Conservation (phyloP, 225 moss, liverwort and hornwort species). For the Bryoerythrophyllum caledonicum region DNA sequence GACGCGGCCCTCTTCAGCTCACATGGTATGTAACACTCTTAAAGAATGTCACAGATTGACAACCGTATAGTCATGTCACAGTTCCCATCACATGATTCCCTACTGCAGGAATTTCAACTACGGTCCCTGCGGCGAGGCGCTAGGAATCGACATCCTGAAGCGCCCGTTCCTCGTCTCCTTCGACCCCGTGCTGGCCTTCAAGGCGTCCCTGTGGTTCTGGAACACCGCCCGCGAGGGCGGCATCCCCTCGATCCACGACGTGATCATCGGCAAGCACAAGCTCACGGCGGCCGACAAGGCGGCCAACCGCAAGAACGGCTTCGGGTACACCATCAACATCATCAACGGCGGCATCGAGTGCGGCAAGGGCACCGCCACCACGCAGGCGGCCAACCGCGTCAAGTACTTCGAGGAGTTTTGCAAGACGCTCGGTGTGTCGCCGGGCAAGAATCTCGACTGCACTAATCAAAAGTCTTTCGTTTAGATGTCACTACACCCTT, state of each 20-base stretch:
- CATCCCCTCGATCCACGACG: slow-evolving; percentile 60
- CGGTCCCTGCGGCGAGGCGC: slow-evolving; percentile 24
- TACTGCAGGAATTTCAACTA: slow-evolving; percentile 64
- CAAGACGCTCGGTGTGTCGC: slow-evolving; percentile 28
- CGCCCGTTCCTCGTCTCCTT: slow-evolving; percentile 52
- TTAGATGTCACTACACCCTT: too few relatives aligned
- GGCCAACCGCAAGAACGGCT: slow-evolving; percentile 42
- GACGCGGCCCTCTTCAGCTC: slow-evolving; percentile 71
- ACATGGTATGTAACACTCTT: slow-evolving; percentile 37
- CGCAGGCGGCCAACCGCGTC: slow-evolving; percentile 48
- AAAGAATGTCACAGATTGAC: too few relatives aligned
- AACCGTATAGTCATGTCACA: too few relatives aligned
- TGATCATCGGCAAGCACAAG: slow-evolving; percentile 42
- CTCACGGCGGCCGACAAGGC: slow-evolving; percentile 28
- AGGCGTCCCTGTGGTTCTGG: slow-evolving; percentile 74
- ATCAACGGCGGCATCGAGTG: slow-evolving; percentile 72
- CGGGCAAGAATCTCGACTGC: slow-evolving; percentile 59
- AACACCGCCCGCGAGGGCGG: slow-evolving; percentile 28
- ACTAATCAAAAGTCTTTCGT: slow-evolving; percentile 25
- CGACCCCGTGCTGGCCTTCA: slow-evolving; percentile 56
- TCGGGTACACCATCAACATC: slow-evolving; percentile 61
- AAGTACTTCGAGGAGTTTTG: slow-evolving; percentile 47
- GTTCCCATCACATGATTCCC: too few relatives aligned
- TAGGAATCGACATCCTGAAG: slow-evolving; percentile 42
- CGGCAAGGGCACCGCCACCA: slow-evolving; percentile 35